Percentiles rank a stretch among this genome's conserved stretches.
These are phyloP conservation scores for Cyclotella baltica DNA, from an alignment of 108 stramenopile genomes.

Conservation along the genomic window DNA sequence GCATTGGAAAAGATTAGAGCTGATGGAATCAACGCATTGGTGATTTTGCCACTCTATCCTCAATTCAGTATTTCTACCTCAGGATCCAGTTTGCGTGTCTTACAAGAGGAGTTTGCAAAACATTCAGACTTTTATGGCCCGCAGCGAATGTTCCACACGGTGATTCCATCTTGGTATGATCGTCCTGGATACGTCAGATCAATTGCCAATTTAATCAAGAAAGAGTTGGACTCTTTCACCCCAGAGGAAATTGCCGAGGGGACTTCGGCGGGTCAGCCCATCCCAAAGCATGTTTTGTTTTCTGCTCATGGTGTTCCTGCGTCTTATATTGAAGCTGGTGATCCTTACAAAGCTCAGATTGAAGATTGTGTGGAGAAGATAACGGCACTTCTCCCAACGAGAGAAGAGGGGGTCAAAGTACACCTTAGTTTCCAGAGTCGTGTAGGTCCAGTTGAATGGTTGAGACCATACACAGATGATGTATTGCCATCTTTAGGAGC, in stretches of 20 bases:
- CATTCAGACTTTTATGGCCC: conserved; percentile 63
- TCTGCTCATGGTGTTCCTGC: conserved; percentile 97
- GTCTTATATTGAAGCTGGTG: conserved; percentile 96
- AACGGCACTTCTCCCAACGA: conserved; percentile 59
- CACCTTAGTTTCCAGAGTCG: conserved; percentile 94
- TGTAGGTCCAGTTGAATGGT: conserved; percentile 99
- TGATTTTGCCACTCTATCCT: conserved; percentile 96
- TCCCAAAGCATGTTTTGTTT: conserved; percentile 88
- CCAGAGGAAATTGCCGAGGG: conserved; percentile 72
- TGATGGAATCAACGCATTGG: conserved; percentile 88
- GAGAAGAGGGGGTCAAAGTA: conserved; percentile 73
- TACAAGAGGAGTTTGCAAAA: conserved; percentile 93
- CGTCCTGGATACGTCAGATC: conserved; percentile 93
- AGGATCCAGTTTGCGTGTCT: conserved; percentile 90
- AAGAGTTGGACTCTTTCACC: conserved; percentile 87
- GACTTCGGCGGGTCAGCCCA: conserved; percentile 47
- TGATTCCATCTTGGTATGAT: conserved; percentile 94
- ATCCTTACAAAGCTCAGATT: conserved; percentile 97
- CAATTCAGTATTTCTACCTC: conserved; percentile 97
- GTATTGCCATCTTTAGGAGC: conserved; percentile 90
- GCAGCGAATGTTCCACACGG: conserved; percentile 92
- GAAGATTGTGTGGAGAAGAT: conserved; percentile 81
- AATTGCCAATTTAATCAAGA: conserved; percentile 84
- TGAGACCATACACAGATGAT: conserved; percentile 97
- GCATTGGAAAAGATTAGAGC: conserved; percentile 85